A percentile compares a stretch with the other conserved stretches of the same genome.
These are phyloP conservation scores for Fusarium longipes DNA, from an alignment of 2,329 filamentous ascomycete genomes.

Conservation along the genomic window DNA sequence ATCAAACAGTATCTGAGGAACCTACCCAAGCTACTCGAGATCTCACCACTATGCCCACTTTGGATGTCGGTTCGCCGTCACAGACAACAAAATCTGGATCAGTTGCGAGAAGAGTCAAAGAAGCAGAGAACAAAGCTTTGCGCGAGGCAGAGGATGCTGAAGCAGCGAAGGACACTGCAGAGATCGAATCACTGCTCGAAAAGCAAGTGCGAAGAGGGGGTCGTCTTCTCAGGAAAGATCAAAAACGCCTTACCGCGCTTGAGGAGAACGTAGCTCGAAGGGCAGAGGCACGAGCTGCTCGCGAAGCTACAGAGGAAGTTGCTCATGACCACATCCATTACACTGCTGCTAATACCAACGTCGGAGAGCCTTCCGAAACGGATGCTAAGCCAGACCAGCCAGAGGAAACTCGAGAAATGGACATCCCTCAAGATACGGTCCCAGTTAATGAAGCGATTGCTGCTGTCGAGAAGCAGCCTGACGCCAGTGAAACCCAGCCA, in stretches of 20 bases:
- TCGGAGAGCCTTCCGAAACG: neutral
- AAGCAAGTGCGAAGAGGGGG: conserved; percentile 51
- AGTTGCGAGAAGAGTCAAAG: conserved; percentile 17
- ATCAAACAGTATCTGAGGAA: conserved; percentile 1
- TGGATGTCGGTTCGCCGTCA: conserved; percentile 40
- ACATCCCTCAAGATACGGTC: neutral
- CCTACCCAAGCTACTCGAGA: neutral
- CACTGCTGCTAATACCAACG: neutral
- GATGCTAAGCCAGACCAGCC: neutral
- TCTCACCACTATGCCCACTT: neutral
- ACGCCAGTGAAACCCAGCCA: neutral
- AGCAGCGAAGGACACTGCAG: conserved; percentile 44
- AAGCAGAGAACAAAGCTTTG: conserved; percentile 38
- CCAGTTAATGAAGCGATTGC: neutral
- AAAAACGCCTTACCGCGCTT: conserved; percentile 31
- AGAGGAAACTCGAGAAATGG: neutral
- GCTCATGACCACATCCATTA: conserved; percentile 26
- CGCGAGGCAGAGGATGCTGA: conserved; percentile 41
- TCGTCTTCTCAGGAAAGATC: conserved; percentile 41
- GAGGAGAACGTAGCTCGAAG: conserved; percentile 40
- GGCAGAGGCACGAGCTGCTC: conserved; percentile 46
- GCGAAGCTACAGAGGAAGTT: conserved; percentile 35
- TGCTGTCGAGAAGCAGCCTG: neutral
- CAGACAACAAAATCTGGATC: conserved; percentile 44
- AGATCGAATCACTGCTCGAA: conserved; percentile 54